phyloP scores from a whole-genome alignment of 2,329 filamentous ascomycete species.

The Aspergillus sp. region DNA sequence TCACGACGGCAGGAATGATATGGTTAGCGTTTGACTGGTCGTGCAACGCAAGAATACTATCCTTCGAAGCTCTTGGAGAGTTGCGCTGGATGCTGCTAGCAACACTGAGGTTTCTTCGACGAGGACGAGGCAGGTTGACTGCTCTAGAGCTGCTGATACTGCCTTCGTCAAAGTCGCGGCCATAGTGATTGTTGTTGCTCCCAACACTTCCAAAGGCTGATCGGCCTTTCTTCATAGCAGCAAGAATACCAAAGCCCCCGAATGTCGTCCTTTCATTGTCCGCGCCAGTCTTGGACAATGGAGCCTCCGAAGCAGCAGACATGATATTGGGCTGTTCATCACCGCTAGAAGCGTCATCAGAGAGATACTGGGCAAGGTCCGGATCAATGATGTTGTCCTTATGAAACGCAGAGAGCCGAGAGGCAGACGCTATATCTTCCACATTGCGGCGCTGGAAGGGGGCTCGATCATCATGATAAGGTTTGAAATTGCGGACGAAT shows the following conservation, averaged over 20 bases:
- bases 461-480: constrained; percentile 71
- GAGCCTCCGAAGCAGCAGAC: constrained; percentile 64
- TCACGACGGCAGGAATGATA: constrained; percentile 38
- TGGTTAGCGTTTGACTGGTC: constrained; percentile 35
- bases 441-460: constrained; percentile 77
- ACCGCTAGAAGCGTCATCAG: constrained; percentile 86
- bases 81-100: constrained; percentile 71
- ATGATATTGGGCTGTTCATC: constrained; percentile 90
- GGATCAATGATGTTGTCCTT: constrained; percentile 98
- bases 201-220: constrained; percentile 67
- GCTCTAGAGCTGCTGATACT: constrained; percentile 63
- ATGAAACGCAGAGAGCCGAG: constrained; percentile 84
- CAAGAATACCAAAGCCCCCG: constrained; percentile 68
- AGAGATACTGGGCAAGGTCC: constrained; percentile 91
- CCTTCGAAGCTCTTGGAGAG: constrained; percentile 68
- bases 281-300: constrained; percentile 59
- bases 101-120: constrained; percentile 79
- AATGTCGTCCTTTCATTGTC: constrained; percentile 75
- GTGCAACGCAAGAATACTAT: constrained; percentile 42
- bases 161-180: constrained; percentile 61
- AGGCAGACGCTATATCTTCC: constrained; percentile 64
- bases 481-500: constrained; percentile 71
- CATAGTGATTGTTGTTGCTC: constrained; percentile 51
- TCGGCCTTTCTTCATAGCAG: constrained; percentile 72
- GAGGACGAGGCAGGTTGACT: constrained; percentile 60